Evolutionary conservation across 371 early-diverging fungal species (phyloP).

Genomic region (Mortierella sp.): DNA sequence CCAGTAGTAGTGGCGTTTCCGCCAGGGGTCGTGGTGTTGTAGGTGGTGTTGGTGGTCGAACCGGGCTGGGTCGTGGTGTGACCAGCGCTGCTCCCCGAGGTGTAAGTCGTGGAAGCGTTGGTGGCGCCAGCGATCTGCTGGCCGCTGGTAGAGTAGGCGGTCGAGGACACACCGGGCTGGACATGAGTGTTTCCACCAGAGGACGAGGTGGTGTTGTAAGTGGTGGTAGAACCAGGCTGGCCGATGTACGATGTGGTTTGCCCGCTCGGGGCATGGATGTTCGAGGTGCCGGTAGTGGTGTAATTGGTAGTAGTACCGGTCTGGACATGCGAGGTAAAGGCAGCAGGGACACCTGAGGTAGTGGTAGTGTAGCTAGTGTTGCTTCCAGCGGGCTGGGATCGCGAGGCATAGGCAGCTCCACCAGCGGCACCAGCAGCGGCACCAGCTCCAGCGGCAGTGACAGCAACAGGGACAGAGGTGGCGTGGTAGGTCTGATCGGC

Average conservation of each 20-base stretch:
- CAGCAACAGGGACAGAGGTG: constrained; percentile 2
- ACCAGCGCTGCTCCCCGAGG: background rate
- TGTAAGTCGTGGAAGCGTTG: background rate
- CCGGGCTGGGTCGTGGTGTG: background rate
- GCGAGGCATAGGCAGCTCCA: background rate
- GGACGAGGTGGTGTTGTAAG: background rate
- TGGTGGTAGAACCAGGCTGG: background rate
- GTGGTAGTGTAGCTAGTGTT: background rate
- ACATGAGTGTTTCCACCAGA: background rate
- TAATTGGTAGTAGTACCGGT: background rate
- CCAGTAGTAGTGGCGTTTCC: background rate
- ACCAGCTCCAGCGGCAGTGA: background rate
- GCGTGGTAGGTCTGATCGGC: constrained; percentile 12
- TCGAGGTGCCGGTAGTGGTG: background rate
- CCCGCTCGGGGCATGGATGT: background rate
- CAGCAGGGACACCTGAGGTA: background rate
- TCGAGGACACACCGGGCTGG: background rate
- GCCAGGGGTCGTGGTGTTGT: background rate
- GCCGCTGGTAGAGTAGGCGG: background rate
- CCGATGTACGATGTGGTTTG: background rate
- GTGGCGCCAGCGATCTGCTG: background rate
- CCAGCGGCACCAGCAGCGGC: background rate
- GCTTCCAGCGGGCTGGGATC: background rate
- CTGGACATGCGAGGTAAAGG: background rate
- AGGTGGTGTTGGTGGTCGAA: background rate